A percentile compares a stretch with the other conserved stretches of the same genome.
These are phyloP conservation scores for Pseudotsuga menziesii DNA, from an alignment of 75 land plant genomes.

Conservation along the genomic window DNA sequence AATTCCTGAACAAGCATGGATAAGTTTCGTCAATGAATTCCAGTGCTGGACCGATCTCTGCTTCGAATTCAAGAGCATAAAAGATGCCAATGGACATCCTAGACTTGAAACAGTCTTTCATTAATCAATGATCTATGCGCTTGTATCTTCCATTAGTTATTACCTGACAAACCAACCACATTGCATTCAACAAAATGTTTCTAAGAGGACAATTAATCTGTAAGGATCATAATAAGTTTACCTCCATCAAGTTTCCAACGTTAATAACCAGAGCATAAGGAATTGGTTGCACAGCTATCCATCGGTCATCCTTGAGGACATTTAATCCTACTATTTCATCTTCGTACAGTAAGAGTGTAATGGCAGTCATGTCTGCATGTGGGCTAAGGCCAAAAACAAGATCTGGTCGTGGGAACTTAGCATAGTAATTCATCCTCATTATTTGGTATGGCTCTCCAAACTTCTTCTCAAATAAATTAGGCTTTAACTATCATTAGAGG, in stretches of 20 bases:
- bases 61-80: constrained; percentile 24
- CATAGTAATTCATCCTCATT: constrained; percentile 46
- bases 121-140: constrained; percentile 47
- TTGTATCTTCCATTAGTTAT: constrained; percentile 51
- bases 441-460: constrained; percentile 15
- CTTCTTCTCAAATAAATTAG: constrained; percentile 25
- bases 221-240: constrained; percentile 8
- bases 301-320: constrained; percentile 27
- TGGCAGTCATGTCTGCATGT: constrained; percentile 29
- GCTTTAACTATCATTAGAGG: constrained; percentile 23
- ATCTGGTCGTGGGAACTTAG: constrained; percentile 32
- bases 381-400: constrained; percentile 34
- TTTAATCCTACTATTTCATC: constrained; percentile 36
- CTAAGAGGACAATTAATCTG: neutral
- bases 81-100: constrained; percentile 35
- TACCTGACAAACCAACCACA: constrained; percentile 20
- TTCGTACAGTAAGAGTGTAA: constrained; percentile 35
- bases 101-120: constrained; percentile 17
- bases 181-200: neutral
- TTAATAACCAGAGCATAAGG: constrained; percentile 23
- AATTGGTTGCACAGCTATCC: constrained; percentile 20
- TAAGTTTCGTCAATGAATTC: constrained; percentile 13
- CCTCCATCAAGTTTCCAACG: constrained; percentile 28
- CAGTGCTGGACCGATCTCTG: constrained; percentile 31
- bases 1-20: constrained; percentile 26